Evolutionary conservation across 176 grass and related monocot species (phyloP).

Genomic region (Oryza coarctata): DNA sequence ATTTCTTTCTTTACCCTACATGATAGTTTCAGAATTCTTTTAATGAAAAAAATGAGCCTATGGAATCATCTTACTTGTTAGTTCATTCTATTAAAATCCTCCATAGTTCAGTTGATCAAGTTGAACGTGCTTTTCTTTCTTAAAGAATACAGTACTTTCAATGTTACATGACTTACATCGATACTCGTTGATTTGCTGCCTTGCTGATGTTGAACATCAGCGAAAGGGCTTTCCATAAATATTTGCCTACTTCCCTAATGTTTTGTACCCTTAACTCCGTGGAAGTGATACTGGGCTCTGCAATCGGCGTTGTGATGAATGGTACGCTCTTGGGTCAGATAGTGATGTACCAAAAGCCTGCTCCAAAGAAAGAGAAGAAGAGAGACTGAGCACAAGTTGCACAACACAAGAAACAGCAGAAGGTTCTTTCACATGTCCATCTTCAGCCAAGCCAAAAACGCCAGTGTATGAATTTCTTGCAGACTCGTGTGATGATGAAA

Average conservation of each 20-base stretch:
- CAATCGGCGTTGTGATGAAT: conserved; percentile 72
- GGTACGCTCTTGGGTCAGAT: conserved; percentile 85
- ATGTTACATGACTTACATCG: not conserved
- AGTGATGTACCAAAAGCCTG: conserved; percentile 59
- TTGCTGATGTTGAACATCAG: not conserved
- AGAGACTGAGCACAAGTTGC: conserved; percentile 59
- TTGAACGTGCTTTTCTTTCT: not conserved
- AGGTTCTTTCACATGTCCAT: conserved; percentile 6
- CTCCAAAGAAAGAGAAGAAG: conserved; percentile 83
- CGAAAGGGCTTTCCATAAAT: not conserved
- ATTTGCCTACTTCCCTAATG: not conserved
- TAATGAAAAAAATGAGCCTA: not conserved
- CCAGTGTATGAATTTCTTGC: conserved; percentile 10
- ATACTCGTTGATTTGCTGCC: not conserved
- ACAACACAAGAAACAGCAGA: not conserved
- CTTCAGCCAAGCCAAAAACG: not conserved
- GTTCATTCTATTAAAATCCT: not conserved
- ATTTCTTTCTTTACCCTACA: not conserved
- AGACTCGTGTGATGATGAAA: not conserved
- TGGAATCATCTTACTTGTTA: not conserved
- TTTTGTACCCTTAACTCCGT: conserved; percentile 53
- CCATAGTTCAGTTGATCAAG: conserved; percentile 16
- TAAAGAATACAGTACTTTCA: not conserved
- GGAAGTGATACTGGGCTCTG: conserved; percentile 86
- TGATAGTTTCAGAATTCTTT: not conserved